Base-by-base conservation (phyloP, 1,139 yeast species). In the Yamadazyma friedrichii region DNA sequence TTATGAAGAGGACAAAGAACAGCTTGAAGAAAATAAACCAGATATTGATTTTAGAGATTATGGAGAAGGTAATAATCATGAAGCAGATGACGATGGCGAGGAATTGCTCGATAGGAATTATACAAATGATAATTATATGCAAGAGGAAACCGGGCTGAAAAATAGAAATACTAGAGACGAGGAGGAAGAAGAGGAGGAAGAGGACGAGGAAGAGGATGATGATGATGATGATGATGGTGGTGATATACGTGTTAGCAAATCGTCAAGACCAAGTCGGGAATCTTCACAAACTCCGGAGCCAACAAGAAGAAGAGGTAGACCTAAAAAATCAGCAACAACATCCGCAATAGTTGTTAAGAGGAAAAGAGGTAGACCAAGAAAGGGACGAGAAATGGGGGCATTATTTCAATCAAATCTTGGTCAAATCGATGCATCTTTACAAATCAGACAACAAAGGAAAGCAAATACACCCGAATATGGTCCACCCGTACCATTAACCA, bases 401-500 rank as follows among this genome's bases (percentile, higher is more conserved):
- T 4, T 12, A 17, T 26, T 33, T 13, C 27, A 29, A 12, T 36
- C 39, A 15, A 24, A 17, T 5, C 17, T 36, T 25, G 39, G 34
- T 2, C 17, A 15, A 11, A 34, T 36, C 3, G 35, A 36, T 36
- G 39, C 31, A 3, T 29, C 35, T 24, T 15, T 10, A 11, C 13
- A 22, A 15, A 6, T 33, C n/a, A 32, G 22, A 20, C 28, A 24
- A 29, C 40, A 24, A 16, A 24, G 17, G 9, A 24, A 15, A 25
- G 24, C 15, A 2, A 11, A 16, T 10, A 6, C 39, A 15, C 32
- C 27, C 2, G 29, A 26, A 10, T 17, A 29, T 9, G 15, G 12
- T 13, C 35, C 39, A 9, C 39, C 47, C 9, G 28, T 36, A 5
- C 59, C 65, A 12, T 56, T 63, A 35, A 49, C 61, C 8, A 58